Evolutionary conservation across 2,329 filamentous ascomycete genomes (phyloP).

Genomic region (Epichloe festucae): DNA sequence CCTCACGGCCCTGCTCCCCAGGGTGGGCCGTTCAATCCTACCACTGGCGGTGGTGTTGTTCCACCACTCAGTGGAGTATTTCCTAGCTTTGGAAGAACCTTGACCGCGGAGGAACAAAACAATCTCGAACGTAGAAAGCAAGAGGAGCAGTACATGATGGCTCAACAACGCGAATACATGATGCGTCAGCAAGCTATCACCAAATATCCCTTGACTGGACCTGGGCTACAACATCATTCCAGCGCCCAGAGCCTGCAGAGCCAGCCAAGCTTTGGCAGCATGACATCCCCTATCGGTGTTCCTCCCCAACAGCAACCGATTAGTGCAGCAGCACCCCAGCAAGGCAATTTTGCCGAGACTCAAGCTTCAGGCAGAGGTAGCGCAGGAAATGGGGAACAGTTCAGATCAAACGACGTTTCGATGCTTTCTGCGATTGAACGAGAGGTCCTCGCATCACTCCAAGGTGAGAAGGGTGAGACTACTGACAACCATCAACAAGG

Average conservation of each 20-base stretch:
- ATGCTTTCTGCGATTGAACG: conserved; percentile 45
- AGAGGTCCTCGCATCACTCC: conserved; percentile 34
- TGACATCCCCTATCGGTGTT: conserved; percentile 68
- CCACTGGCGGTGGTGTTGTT: conserved; percentile 48
- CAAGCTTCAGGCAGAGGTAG: conserved; percentile 17
- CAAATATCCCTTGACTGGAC: conserved; percentile 50
- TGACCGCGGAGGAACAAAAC: conserved; percentile 97
- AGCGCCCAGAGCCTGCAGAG: conserved; percentile 94
- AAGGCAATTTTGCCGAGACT: conserved; percentile 59
- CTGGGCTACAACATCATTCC: conserved; percentile 72
- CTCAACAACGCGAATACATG: conserved; percentile 85
- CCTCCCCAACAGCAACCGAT: conserved; percentile 34
- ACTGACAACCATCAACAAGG: conserved; percentile 8
- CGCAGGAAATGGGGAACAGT: conserved; percentile 32
- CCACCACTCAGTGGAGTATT: conserved; percentile 90
- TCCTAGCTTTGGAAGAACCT: conserved; percentile 87
- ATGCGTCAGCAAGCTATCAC: conserved; percentile 71
- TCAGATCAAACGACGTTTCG: conserved; percentile 63
- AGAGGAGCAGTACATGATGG: conserved; percentile 95
- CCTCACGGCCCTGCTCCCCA: conserved; percentile 66
- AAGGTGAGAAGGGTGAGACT: conserved; percentile 5
- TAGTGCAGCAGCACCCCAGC: conserved; percentile 5
- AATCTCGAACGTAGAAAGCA: conserved; percentile 92
- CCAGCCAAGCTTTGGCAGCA: conserved; percentile 91
- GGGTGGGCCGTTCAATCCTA: conserved; percentile 34